Evolutionary conservation across 2,329 filamentous ascomycete species (phyloP), one percentile per base, ranked within the genome.

Genomic region (Myriosclerotinia curreyana): DNA sequence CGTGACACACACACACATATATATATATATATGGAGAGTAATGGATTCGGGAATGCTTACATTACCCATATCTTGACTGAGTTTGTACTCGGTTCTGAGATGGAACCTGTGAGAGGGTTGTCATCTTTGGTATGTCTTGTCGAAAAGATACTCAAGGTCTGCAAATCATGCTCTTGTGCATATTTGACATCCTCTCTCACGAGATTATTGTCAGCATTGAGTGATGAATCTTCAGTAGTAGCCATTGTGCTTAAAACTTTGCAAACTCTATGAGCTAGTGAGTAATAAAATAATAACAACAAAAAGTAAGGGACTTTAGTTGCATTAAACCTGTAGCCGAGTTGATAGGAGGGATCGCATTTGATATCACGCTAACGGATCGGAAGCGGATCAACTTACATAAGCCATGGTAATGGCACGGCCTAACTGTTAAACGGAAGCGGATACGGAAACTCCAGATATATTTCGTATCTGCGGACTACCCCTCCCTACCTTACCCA

Each of bases 91-190:
- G 34, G 3, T 15, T 51, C 4, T 51, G 34, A 25, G 48, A 28
- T 17, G 34, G 17, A 36, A 7, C 0, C 36, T 8, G 9, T 36
- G 15, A 20, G 38, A 44, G 22, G 2, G 3, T n/a, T 44, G 11
- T n/a, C 31, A n/a, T 36, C 31, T 22, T 36, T 17, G 42, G 0
- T 31, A 1, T 17, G 44, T 14, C 9, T 38, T n/a, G 40, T 11
- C 22, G 36, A 11, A 20, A 44, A 64, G 25, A 64, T 40, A 46
- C 53, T 59, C 20, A 64, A 50, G 28, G 61, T 59, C 15, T 64
- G 61, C 25, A 64, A 42, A 20, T 64, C 61, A 36, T 64, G 61
- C 36, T 59, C 61, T 50, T 59, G 22, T 15, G 22, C 34, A 49
- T 64, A 64, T 40, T 59, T 48, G 17, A 64, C 55, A 25, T 50